These are phyloP conservation scores for Prosopis cineraria DNA, from an alignment of 306 rosid species.

Conservation along the genomic window DNA sequence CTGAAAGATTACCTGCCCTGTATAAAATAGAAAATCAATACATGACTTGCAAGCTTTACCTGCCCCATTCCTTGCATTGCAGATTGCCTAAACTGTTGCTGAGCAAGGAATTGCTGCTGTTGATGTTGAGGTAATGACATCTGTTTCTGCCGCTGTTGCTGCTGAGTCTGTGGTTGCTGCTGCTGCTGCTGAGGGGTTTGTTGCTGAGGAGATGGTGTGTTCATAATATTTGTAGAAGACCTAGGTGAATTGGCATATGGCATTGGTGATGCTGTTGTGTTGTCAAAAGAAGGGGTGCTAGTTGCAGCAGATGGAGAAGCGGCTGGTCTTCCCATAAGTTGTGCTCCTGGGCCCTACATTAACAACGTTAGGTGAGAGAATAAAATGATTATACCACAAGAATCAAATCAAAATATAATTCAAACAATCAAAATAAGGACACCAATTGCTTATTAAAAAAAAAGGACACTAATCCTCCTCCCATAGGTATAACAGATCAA, in stretches of 20 bases:
- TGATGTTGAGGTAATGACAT: conserved; percentile 86
- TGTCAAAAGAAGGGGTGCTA: conserved; percentile 72
- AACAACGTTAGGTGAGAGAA: conserved; percentile 25
- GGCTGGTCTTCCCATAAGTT: conserved; percentile 90
- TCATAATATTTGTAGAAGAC: conserved; percentile 79
- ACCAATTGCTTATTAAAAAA: no score
- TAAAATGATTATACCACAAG: conserved; percentile 3
- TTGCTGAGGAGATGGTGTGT: conserved; percentile 94
- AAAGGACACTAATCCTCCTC: conserved; percentile 25
- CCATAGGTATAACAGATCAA: conserved; percentile 12
- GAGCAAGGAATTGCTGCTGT: conserved; percentile 81
- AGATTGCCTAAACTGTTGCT: conserved; percentile 82
- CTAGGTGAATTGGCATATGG: conserved; percentile 97
- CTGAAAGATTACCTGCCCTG: background rate
- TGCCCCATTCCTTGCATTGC: conserved; percentile 89
- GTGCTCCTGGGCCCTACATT: conserved; percentile 76
- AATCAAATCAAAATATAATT: conserved; percentile 23
- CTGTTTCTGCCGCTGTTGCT: conserved; percentile 71
- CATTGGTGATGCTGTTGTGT: conserved; percentile 75
- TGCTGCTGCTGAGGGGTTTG: conserved; percentile 70
- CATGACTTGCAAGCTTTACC: conserved; percentile 46
- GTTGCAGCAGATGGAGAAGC: conserved; percentile 86
- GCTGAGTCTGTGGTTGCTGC: conserved; percentile 50
- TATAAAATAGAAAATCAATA: conserved; percentile 11
- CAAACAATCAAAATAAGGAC: conserved; percentile 26